Base-by-base conservation (phyloP, 305 asterid genomes). In the Coffea humblotiana region DNA sequence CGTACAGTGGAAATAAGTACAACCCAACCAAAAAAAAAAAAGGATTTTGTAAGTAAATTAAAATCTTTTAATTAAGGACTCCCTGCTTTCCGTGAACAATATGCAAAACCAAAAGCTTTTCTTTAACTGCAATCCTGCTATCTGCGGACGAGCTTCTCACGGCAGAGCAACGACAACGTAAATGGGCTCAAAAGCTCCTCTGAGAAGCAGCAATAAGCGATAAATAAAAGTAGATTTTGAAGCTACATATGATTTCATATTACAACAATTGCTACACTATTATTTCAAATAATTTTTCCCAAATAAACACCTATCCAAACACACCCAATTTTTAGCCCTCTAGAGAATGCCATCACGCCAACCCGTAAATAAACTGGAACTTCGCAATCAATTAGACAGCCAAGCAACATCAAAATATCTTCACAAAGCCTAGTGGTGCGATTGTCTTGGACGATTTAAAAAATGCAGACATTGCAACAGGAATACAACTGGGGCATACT, bases 401-500 rank as follows among this genome's bases (percentile, higher is more conserved):
- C n/a, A 4, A 40, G 47, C 49, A 52, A 10, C 6, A 7, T 51
- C 19, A 65, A 19, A 52, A 51, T 51, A 65, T 74, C 75, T 74
- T 68, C 79, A 74, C 60, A 74, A 70, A 74, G 47, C 74, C 40
- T 56, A 49, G 54, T 5, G 18, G 47, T 10, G 18, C 48, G 73
- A 40, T 37, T 27, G 21, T 58, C 75, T 64, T 73, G 64, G 35
- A 75, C 27, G 12, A 58, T 18, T 3, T 27, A 54, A 70, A 21
- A 67, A 47, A n/a, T 35, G 71, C 75, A 71, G 70, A 81, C 37
- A 2, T 69, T 7, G 58, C 75, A 48, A 23, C 12, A 25, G 27
- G 64, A 27, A 52, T 60, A 79, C 65, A 66, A 79, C 74, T 32
- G 69, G 69, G 19, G 47, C 45, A 49, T n/a, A n/a, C 74, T 61